These are phyloP conservation scores for Hypsizygus ulmarius DNA, from an alignment of 1,284 basidiomycete species.

Conservation along the genomic window DNA sequence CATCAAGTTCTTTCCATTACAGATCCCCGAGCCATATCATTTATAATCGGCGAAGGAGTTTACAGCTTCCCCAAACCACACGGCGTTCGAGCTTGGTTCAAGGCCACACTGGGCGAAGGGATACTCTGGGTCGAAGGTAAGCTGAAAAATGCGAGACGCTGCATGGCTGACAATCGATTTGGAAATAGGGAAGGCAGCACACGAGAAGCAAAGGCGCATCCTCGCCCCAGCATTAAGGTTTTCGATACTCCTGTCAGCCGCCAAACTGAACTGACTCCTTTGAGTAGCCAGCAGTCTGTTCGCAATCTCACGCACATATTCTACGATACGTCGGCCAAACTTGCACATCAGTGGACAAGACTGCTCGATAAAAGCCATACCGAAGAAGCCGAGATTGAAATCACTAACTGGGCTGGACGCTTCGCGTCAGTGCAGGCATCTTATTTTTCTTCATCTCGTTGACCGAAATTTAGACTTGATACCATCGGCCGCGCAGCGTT, in stretches of 20 bases:
- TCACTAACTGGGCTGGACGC: slow-evolving; percentile 56
- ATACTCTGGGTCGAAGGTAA: slow-evolving; percentile 61
- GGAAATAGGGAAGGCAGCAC: slow-evolving; percentile 45
- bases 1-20: slow-evolving; percentile 54
- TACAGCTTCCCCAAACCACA: slow-evolving; percentile 58
- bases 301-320: slow-evolving; percentile 47
- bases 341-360: slow-evolving; percentile 47
- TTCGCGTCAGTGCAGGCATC: slow-evolving; percentile 41
- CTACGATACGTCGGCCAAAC: slow-evolving; percentile 46
- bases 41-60: slow-evolving; percentile 48
- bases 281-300: slow-evolving; percentile 47
- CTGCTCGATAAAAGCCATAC: slow-evolving; percentile 37
- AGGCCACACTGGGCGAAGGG: slow-evolving; percentile 55
- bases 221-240: slow-evolving; percentile 57
- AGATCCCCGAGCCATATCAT: slow-evolving; percentile 49
- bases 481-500: slow-evolving; percentile 55
- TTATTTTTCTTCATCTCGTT: not conserved
- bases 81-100: slow-evolving; percentile 60
- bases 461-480: slow-evolving; percentile 41
- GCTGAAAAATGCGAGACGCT: not conserved
- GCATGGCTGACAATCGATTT: not conserved
- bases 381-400: slow-evolving; percentile 47
- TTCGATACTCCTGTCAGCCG: slow-evolving; percentile 2
- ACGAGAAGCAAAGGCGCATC: slow-evolving; percentile 49
- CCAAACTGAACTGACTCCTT: not conserved